phyloP scores from a whole-genome alignment of 2,329 filamentous ascomycete species.

The Colletotrichum orchidophilum region DNA sequence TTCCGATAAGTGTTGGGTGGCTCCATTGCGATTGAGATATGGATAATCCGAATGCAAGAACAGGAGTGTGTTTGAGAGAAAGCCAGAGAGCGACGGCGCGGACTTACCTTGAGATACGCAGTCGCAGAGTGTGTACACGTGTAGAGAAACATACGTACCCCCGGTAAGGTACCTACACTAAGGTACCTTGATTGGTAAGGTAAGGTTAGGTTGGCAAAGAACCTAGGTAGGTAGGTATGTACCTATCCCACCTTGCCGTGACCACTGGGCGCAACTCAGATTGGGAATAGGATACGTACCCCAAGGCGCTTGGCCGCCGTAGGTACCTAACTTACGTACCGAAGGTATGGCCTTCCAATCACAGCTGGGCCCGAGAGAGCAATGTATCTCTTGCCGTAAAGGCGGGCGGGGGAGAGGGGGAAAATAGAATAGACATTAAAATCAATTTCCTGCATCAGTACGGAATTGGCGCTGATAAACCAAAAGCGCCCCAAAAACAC shows the following conservation, averaged over 20 bases:
- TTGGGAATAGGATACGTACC: background rate
- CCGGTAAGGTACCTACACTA: no score
- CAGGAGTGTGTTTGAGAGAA: background rate
- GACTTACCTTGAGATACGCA: background rate
- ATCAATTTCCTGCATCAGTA: background rate
- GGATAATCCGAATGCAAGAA: background rate
- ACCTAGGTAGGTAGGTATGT: no score
- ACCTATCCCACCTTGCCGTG: no score
- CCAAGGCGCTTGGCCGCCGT: background rate
- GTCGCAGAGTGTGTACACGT: background rate
- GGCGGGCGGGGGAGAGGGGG: no score
- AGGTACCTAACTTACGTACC: no score
- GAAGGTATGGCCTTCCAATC: background rate
- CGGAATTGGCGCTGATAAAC: conserved; percentile 4
- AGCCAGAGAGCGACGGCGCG: background rate
- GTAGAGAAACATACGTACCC: no score
- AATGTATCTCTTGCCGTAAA: background rate
- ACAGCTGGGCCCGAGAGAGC: background rate
- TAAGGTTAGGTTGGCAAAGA: no score
- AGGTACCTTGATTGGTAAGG: no score
- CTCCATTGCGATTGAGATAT: background rate
- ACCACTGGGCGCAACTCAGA: no score
- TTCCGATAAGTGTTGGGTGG: background rate
- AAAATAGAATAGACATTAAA: background rate
- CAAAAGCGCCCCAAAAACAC: background rate